These are phyloP conservation scores for Saturnispora bothae DNA, from an alignment of 805 yeast species.

Conservation along the genomic window DNA sequence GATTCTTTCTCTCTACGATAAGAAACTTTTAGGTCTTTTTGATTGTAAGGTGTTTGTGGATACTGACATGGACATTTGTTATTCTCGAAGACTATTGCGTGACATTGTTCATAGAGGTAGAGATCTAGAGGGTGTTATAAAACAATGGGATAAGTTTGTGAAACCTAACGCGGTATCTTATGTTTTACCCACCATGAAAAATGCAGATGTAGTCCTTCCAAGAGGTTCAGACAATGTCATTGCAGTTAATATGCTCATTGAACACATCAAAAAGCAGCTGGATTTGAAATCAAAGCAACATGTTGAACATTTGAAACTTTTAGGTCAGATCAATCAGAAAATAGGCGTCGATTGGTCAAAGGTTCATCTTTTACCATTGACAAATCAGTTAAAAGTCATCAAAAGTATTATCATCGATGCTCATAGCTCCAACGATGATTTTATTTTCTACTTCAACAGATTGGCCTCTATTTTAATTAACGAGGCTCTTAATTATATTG, in stretches of 20 bases:
- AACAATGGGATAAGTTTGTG: conserved; percentile 85
- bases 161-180: conserved; percentile 80
- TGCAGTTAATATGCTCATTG: conserved; percentile 71
- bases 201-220: conserved; percentile 86
- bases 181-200: conserved; percentile 64
- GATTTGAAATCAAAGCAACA: conserved; percentile 56
- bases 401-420: conserved; percentile 57
- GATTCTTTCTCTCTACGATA: conserved; percentile 68
- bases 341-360: conserved; percentile 22
- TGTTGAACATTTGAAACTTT: conserved; percentile 45
- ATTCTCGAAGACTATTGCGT: conserved; percentile 77
- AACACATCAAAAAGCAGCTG: conserved; percentile 69
- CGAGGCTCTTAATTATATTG: conserved; percentile 52
- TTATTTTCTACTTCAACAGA: conserved; percentile 78
- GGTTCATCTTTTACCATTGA: conserved; percentile 32
- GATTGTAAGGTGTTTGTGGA: conserved; percentile 86
- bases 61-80: conserved; percentile 86
- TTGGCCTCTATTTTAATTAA: conserved; percentile 64
- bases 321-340: conserved; percentile 35
- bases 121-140: conserved; percentile 68
- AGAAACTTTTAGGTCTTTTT: conserved; percentile 60
- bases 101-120: conserved; percentile 83
- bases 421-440: conserved; percentile 56
- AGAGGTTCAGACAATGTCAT: conserved; percentile 73
- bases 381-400: conserved; percentile 63